Evolutionary conservation across 116 monocot genomes (phyloP).

Genomic region (Iris pallida): DNA sequence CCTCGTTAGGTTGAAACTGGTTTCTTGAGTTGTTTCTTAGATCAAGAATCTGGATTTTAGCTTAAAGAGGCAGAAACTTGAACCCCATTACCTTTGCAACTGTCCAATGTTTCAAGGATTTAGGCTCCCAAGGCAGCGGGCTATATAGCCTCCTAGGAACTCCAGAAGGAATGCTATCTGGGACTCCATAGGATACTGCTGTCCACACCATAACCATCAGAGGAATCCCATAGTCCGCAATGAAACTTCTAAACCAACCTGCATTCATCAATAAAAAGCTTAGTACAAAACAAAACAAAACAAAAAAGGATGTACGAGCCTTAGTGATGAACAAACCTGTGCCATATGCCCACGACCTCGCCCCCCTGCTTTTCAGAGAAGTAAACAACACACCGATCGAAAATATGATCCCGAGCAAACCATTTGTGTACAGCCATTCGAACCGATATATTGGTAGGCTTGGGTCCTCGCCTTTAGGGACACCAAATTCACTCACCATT

Average conservation of each 20-base stretch:
- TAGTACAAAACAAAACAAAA: no score
- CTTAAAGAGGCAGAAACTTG: no score
- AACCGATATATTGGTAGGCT: constrained; percentile 11
- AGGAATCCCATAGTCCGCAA: constrained; percentile 46
- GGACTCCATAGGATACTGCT: constrained; percentile 31
- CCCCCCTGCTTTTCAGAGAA: constrained; percentile 31
- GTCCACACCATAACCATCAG: constrained; percentile 45
- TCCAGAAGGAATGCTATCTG: constrained; percentile 22
- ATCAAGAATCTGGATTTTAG: no score
- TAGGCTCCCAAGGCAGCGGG: constrained; percentile 47
- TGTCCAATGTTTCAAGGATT: constrained; percentile 39
- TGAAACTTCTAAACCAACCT: constrained; percentile 41
- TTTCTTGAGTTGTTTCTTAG: no score
- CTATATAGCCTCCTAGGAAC: constrained; percentile 46
- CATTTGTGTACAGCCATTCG: constrained; percentile 37
- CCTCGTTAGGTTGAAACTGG: no score
- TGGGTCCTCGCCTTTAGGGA: constrained; percentile 20
- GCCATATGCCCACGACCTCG: constrained; percentile 37
- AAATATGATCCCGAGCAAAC: constrained; percentile 36
- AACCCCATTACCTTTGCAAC: constrained; percentile 45
- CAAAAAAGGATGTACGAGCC: no score
- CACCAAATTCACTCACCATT: constrained; percentile 27
- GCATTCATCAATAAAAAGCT: constrained; percentile 3
- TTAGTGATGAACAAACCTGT: constrained; percentile 36
- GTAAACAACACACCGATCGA: constrained; percentile 28